Conservation (phyloP, 2,329 filamentous ascomycete genomes). For the Paracoccidioides brasiliensis region DNA sequence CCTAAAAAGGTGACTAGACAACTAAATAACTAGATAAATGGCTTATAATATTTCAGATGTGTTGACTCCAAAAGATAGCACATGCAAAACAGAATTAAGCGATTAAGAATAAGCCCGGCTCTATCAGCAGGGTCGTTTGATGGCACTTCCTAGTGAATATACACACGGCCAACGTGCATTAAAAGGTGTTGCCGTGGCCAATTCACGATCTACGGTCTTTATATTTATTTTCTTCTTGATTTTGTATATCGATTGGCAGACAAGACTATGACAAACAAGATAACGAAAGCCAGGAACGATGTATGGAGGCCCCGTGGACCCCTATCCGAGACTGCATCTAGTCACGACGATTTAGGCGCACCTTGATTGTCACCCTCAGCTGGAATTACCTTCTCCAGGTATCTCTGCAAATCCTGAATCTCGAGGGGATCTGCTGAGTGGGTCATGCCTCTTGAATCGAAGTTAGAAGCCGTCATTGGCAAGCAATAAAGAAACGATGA, state of each 20-base stretch:
- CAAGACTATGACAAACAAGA: background rate
- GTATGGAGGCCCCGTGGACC: background rate
- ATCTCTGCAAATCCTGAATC: slow-evolving; percentile 65
- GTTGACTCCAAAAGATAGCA: background rate
- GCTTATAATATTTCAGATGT: background rate
- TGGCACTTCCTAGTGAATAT: background rate
- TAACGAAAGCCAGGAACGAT: background rate
- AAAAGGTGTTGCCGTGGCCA: background rate
- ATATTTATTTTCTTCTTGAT: background rate
- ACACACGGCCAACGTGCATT: background rate
- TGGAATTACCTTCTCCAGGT: slow-evolving; percentile 41
- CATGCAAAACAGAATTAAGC: too few species aligned
- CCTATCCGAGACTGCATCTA: background rate
- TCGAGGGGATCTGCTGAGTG: slow-evolving; percentile 68
- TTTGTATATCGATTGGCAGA: background rate
- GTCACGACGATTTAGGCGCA: background rate
- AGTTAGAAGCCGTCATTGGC: background rate
- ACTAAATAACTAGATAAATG: too few species aligned
- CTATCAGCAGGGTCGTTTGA: background rate
- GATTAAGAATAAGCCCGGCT: too few species aligned
- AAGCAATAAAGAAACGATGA: slow-evolving; percentile 18
- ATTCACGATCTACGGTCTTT: background rate
- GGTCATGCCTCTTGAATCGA: slow-evolving; percentile 44
- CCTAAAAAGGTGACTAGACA: too few species aligned
- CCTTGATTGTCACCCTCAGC: slow-evolving; percentile 24